Base-by-base conservation (phyloP, 306 rosid species). In the Mimosa pudica region DNA sequence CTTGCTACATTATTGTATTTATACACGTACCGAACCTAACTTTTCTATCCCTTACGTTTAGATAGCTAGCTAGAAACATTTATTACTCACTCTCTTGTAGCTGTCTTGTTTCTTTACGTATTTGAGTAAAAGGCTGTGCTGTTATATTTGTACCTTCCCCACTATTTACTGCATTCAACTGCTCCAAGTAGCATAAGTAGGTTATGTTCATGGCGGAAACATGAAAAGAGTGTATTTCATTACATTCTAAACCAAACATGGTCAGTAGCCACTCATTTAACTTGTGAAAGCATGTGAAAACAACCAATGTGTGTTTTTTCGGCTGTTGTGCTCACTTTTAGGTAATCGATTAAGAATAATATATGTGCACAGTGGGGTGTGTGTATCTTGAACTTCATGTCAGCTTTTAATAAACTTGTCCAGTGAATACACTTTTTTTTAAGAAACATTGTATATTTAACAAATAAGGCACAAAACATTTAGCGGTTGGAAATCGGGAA, bases 171-270 rank as follows among this genome's bases (percentile, higher is more conserved):
- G 48, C 46, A 65, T 61, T 13, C 74, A 44, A 24, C 74, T 47
- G 74, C 57, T 70, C 41, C 58, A 47, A 70, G 42, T 38, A 54
- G n/a, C 1, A 54, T 54, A 47, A 11, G 58, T 70, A 70, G 58
- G 58, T 46, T 47, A 58, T 9, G 9, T 45, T 4, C 41, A 46
- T 45, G 42, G 41, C 58, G 8, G 42, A 70, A 20, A 47, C 35
- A 47, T 20, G 41, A 11, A 6, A 10, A 6, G 5, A n/a, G 73
- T 41, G 44, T 33, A 52, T 54, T n/a, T 44, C 33, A 2, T 57
- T 45, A 41, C 48, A 66, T 41, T n/a, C 51, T 6, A 42, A n/a
- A 68, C 48, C 49, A 67, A 67, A n/a, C 24, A 16, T 66, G 7
- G 49, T 4, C 1, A 11, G 16, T 63, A 63, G 47, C 12, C 70